Evolutionary conservation across 1,284 basidiomycete genomes (phyloP), one percentile per base, ranked within the genome.

Genomic region (Xerocomus nothofagi): DNA sequence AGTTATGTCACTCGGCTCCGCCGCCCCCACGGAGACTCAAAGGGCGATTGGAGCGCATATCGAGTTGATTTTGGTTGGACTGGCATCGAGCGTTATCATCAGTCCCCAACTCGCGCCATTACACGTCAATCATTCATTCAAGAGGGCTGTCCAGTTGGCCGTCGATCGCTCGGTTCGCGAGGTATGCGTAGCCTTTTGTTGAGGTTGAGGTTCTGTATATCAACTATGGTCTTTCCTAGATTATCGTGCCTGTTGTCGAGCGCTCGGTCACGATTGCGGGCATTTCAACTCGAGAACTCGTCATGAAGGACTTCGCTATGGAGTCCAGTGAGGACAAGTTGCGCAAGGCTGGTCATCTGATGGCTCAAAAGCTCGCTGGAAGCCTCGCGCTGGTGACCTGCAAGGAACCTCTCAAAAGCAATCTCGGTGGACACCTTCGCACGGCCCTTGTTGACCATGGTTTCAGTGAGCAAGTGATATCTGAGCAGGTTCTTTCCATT

Each of bases 221-320:
- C 32, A 11, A 51, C 27, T 20, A 10, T 21, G 5, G 7, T 46
- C 6, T 41, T 38, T 38, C 45, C 3, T 59, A 91, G 84, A 98
- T 99, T 58, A 96, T 99, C 58, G 77, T 95, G 15, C 97, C 97
- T 4, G 96, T 99, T 41, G 96, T 99, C 17, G 97, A 99, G 68
- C 84, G 97, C 51, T 98, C 94, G n/a, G 97, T 98, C 37, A 99
- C 97, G 2, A 99, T 99, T 59, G 97, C 97, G 8, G 93, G 94
- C 27, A 98, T 99, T 59, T 99, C 97, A 18, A 97, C 96, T 15
- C 81, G 94, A 34, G 97, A 99, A 69, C 78, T 99, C 9, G 92
- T 98, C 26, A 82, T 88, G 51, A 99, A 99, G 73, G 97, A 99
- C 71, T 99, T 97, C 62, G 94, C 92, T 3, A 94, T 93, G 56